phyloP scores from a whole-genome alignment of 164 flowering plant genomes.

The Liriodendron chinense region DNA sequence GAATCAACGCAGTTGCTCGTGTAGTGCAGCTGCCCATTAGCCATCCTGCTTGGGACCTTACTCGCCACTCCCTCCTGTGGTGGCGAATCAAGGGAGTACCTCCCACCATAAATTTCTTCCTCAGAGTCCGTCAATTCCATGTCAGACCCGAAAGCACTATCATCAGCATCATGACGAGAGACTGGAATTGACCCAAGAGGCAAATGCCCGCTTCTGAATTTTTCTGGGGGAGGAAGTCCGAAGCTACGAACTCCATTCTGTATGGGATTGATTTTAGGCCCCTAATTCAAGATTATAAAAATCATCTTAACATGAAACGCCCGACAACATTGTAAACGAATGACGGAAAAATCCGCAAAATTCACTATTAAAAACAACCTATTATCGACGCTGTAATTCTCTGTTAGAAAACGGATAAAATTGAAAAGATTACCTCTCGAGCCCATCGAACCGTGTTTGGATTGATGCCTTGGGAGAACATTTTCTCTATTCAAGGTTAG shows the following conservation, averaged over 20 bases:
- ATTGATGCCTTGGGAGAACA: constrained; percentile 57
- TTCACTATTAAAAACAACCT: too few relatives aligned
- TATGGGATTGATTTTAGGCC: constrained; percentile 34
- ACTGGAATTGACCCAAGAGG: constrained; percentile 42
- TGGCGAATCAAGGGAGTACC: constrained; percentile 53
- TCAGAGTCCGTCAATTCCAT: constrained; percentile 62
- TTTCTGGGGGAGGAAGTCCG: constrained; percentile 60
- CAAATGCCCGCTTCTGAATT: constrained; percentile 67
- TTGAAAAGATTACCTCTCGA: constrained; percentile 27
- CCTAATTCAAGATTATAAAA: constrained; percentile 19
- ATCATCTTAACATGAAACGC: not conserved
- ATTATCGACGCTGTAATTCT: too few relatives aligned
- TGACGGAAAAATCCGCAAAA: not conserved
- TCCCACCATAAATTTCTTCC: constrained; percentile 55
- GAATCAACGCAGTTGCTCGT: constrained; percentile 25
- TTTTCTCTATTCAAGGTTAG: constrained; percentile 1
- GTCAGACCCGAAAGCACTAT: constrained; percentile 57
- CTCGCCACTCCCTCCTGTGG: constrained; percentile 34
- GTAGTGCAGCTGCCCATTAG: constrained; percentile 18
- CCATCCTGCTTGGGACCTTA: constrained; percentile 15
- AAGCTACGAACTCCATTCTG: constrained; percentile 35
- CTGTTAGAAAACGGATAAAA: not conserved
- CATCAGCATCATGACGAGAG: constrained; percentile 29
- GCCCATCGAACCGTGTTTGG: constrained; percentile 42
- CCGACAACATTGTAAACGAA: constrained; percentile 3